Conservation (phyloP, 2,329 filamentous ascomycete species). For the Aspergillus calidoustus region DNA sequence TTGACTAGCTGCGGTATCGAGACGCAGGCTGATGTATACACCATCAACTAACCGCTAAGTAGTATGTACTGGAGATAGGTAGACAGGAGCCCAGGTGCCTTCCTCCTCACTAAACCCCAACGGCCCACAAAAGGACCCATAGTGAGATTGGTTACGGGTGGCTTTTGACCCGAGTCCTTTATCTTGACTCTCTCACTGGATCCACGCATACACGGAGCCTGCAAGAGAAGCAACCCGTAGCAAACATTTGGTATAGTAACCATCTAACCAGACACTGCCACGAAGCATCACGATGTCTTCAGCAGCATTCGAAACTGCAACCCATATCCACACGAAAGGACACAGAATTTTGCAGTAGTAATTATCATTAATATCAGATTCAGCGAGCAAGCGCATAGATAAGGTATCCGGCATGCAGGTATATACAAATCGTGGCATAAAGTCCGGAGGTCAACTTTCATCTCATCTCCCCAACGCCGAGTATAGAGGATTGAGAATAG, state of each 20-base stretch:
- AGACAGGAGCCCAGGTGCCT: neutral
- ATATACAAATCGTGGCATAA: neutral
- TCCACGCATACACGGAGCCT: neutral
- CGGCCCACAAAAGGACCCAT: neutral
- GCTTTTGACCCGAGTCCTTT: neutral
- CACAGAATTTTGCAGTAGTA: neutral
- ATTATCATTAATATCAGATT: constrained; percentile 5
- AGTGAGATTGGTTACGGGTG: neutral
- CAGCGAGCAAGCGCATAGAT: neutral
- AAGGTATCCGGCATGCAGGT: constrained; percentile 6
- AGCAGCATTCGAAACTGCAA: neutral
- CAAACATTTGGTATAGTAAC: neutral
- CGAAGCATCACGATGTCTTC: neutral
- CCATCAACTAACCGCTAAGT: too few relatives aligned
- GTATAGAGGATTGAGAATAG: neutral
- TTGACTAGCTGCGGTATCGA: too few relatives aligned
- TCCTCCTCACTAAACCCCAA: neutral
- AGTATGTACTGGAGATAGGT: neutral
- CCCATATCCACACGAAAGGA: neutral
- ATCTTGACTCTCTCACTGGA: neutral
- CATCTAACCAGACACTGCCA: neutral
- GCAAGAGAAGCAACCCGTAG: neutral
- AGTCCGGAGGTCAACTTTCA: neutral
- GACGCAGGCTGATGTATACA: too few relatives aligned
- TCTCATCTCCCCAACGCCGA: constrained; percentile 1